Base-by-base conservation (phyloP, 305 asterid species). In the Fraxinus velutina region DNA sequence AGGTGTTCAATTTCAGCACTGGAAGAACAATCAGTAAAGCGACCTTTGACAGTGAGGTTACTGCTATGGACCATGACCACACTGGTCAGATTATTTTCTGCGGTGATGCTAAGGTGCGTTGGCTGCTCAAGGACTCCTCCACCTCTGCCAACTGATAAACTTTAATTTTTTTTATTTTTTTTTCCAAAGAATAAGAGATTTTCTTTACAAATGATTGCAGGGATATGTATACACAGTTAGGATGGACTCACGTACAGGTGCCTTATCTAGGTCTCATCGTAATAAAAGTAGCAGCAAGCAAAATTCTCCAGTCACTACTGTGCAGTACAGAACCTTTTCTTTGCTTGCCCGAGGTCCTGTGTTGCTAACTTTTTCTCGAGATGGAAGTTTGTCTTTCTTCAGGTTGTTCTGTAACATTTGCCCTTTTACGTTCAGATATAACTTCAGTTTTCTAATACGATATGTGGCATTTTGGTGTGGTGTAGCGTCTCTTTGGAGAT, bases 41-140 rank as follows among this genome's bases (percentile, higher is more conserved):
- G 0, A 73, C 68, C 75, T 88, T 92, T 42, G 96, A 91, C 81
- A 88, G 95, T 78, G 98, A 92, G 88, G 95, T 96, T 84, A 92
- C 99, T 76, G 97, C 98, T 70, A 89, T 96, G 96, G 99, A 96
- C 88, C 97, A 94, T 78, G 98, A 96, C 88, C 98, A 93, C 86
- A 93, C 97, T 1, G 99, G 99, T 85, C 97, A 91, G 83, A 92
- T 94, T 83, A 90, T 93, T 75, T 96, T 94, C 88, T 94, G 99
- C 77, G 98, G 99, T 13, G 99, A 94, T 80, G 85, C 93, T 82
- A 95, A 92, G 97, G 99, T 95, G 83, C 78, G 84, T 72, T 17
- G 74, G 78, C 52, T 42, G 19, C 71, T n/a, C 50, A n/a, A 55
- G 22, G 57, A 42, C 19, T 55, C 44, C 50, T 57, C 37, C 80